These are phyloP conservation scores for Yueomyces sp. DNA, from an alignment of 805 yeast genomes.

Conservation along the genomic window DNA sequence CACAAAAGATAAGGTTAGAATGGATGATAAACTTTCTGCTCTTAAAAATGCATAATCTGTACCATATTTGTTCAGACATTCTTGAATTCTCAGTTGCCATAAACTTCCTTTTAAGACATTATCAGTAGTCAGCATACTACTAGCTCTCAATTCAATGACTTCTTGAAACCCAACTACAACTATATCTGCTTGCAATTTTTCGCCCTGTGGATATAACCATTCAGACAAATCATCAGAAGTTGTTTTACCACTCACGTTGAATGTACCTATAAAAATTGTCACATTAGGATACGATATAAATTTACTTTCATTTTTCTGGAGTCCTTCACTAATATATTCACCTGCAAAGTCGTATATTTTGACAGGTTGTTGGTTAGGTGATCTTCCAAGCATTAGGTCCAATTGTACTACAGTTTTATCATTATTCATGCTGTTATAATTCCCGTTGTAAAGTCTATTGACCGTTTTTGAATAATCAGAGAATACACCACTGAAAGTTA, in stretches of 20 bases:
- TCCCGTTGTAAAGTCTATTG: conserved; percentile 86
- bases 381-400: conserved; percentile 72
- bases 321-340: conserved; percentile 58
- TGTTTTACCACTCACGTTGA: conserved; percentile 60
- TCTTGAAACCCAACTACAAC: conserved; percentile 88
- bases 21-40: conserved; percentile 64
- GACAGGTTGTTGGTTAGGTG: conserved; percentile 58
- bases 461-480: conserved; percentile 95
- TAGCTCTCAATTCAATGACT: conserved; percentile 82
- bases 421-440: conserved; percentile 81
- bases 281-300: conserved; percentile 51
- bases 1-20: conserved; percentile 53
- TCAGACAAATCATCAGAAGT: conserved; percentile 40
- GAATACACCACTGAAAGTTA: conserved; percentile 91
- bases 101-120: conserved; percentile 45
- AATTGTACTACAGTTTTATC: conserved; percentile 32
- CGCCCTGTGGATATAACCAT: conserved; percentile 75
- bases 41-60: conserved; percentile 48
- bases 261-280: conserved; percentile 68
- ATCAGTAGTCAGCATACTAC: conserved; percentile 78
- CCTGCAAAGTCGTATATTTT: conserved; percentile 72
- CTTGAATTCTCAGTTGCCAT: conserved; percentile 65
- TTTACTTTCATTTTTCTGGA: conserved; percentile 28
- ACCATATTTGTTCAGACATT: conserved; percentile 43
- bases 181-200: conserved; percentile 50